Evolutionary conservation across 2,329 filamentous ascomycete species (phyloP), one percentile per base, ranked within the genome.

Genomic region (Chrysoporthe cubensis): DNA sequence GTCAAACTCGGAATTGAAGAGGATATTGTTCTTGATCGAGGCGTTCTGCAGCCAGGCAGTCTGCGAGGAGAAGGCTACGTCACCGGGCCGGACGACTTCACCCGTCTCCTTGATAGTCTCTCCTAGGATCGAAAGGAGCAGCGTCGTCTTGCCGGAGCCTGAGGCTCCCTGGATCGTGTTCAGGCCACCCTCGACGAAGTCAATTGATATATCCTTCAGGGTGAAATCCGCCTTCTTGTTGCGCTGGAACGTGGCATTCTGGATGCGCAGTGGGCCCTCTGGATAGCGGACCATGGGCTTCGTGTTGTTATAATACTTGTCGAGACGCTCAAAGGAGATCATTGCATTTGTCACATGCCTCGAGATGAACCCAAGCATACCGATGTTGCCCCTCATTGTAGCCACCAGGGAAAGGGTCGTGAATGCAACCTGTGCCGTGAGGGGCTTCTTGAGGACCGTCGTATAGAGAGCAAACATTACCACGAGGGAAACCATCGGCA

Each of bases 41-140:
- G 84, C 84, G 65, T 86, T 87, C 72, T 87, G 85, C 4, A 88
- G 76, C 86, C 86, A 88, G 0, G 86, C 77, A 2, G 83, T 84
- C 68, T 88, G 86, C 1, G 86, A 86, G 7, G 85, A 84, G 74
- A 85, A 88, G 0, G 85, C 86, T 40, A 88, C 79, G 66, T 87
- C 85, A 26, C 78, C 77, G 0, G 85, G 84, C 7, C 82, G 79
- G 3, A 82, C 83, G 21, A 87, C 79, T 18, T 75, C 74, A 18
- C 85, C 86, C 3, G 71, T 71, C 64, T 85, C 83, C 37, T 85
- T 74, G 60, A 85, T 78, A 1, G 85, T 85, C 74, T 88, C 85
- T 13, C 86, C 85, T 4, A 88, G 77, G 16, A 88, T 84, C 2
- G 84, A 81, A 63, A 85, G 76, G 34, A 88, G 76, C 2, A 88